Percentiles rank a stretch among this genome's conserved stretches.
Conservation (phyloP, 208 protist species). For the Entamoeba histolytica region DNA sequence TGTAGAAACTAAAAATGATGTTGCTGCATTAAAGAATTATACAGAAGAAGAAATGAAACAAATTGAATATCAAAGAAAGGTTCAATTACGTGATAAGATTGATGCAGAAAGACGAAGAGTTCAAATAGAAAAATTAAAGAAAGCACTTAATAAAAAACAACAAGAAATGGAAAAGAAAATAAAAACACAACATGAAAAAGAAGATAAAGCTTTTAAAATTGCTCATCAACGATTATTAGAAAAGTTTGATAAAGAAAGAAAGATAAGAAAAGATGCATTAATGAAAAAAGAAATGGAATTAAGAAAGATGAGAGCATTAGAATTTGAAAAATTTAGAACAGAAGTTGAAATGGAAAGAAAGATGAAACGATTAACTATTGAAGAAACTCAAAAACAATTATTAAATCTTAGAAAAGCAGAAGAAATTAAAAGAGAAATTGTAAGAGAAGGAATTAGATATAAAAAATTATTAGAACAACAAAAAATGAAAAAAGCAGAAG, state of each 20-base stretch:
- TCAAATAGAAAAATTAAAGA: background rate
- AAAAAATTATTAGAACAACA: background rate
- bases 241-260: background rate
- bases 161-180: background rate
- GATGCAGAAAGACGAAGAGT: background rate
- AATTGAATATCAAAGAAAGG: background rate
- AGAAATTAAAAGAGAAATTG: background rate
- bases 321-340: background rate
- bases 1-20: background rate
- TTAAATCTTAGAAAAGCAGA: background rate
- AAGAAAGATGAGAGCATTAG: background rate
- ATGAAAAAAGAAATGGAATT: background rate
- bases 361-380: background rate
- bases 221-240: background rate
- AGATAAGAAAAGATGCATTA: background rate
- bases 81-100: background rate
- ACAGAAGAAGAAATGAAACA: background rate
- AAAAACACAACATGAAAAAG: background rate
- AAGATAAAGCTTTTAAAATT: background rate
- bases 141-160: background rate
- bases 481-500: background rate
- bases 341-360: background rate
- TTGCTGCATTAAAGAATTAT: background rate
- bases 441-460: background rate
- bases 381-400: background rate